Percentiles rank a stretch among this genome's conserved stretches.
phyloP scores from a whole-genome alignment of 176 grass and related monocot species.

The Avena sativa region DNA sequence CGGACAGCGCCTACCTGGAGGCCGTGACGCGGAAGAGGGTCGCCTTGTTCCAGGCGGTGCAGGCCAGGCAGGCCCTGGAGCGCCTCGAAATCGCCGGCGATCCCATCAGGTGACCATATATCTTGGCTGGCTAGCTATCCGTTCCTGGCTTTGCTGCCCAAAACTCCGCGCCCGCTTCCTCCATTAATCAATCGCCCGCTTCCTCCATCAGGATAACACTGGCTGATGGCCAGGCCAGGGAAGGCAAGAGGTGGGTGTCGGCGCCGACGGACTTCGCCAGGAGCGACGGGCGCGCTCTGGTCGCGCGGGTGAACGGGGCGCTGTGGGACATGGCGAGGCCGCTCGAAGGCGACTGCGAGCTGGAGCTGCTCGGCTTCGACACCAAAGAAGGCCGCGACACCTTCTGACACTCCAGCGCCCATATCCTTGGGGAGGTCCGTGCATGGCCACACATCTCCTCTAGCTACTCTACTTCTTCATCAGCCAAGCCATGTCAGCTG shows the following conservation, averaged over 20 bases:
- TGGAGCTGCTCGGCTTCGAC: constrained; percentile 88
- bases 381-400: constrained; percentile 86
- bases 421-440: constrained; percentile 84
- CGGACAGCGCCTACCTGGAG: constrained; percentile 69
- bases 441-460: too few relatives aligned
- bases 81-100: constrained; percentile 62
- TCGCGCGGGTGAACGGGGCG: constrained; percentile 79
- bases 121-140: too few relatives aligned
- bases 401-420: constrained; percentile 96
- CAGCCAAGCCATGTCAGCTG: neutral
- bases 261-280: constrained; percentile 87
- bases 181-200: neutral
- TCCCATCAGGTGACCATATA: constrained; percentile 62
- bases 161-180: neutral
- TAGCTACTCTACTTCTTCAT: neutral
- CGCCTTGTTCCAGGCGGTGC: constrained; percentile 64
- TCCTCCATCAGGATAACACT: constrained; percentile 62
- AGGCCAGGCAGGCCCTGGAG: constrained; percentile 52
- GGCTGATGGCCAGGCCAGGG: constrained; percentile 69
- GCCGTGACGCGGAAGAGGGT: constrained; percentile 64
- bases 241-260: constrained; percentile 77
- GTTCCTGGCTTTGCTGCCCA: too few relatives aligned
- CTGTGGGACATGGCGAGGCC: constrained; percentile 95
- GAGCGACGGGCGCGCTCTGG: constrained; percentile 62
- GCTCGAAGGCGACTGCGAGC: constrained; percentile 72